Conservation (phyloP, 176 grass and related monocot species). For the Oropetium thomaeum region DNA sequence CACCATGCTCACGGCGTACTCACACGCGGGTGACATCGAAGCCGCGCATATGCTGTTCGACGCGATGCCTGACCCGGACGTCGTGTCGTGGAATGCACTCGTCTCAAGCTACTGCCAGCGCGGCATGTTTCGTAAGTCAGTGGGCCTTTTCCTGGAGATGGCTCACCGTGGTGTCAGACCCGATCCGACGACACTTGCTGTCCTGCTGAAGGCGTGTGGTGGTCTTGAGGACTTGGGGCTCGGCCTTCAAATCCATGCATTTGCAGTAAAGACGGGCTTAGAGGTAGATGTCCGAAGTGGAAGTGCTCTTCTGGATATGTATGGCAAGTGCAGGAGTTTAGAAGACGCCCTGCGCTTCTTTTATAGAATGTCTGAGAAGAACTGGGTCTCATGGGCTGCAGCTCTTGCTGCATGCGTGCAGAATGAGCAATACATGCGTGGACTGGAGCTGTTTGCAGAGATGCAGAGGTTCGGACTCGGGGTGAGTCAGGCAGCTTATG, state of each 20-base stretch:
- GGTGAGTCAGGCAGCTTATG: conserved; percentile 70
- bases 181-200: conserved; percentile 50
- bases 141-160: conserved; percentile 61
- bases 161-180: conserved; percentile 18
- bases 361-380: conserved; percentile 61
- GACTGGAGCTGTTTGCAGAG: conserved; percentile 61
- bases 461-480: conserved; percentile 67
- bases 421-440: conserved; percentile 47
- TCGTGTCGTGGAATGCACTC: conserved; percentile 71
- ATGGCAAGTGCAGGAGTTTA: conserved; percentile 73
- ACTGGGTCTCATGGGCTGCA: conserved; percentile 78
- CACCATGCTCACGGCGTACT: conserved; percentile 54
- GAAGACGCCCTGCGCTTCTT: conserved; percentile 56
- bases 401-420: conserved; percentile 56
- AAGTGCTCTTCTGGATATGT: conserved; percentile 75
- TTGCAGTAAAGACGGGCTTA: conserved; percentile 53
- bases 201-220: conserved; percentile 61
- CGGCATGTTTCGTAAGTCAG: conserved; percentile 30
- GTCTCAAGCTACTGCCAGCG: conserved; percentile 50
- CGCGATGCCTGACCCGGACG: conserved; percentile 54
- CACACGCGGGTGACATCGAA: conserved; percentile 23
- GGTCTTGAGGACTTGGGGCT: conserved; percentile 42
- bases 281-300: conserved; percentile 50
- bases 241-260: conserved; percentile 56
- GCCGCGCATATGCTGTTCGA: conserved; percentile 36